Conservation (phyloP, 2,329 filamentous ascomycete species). For the Aspergillus japonicus region DNA sequence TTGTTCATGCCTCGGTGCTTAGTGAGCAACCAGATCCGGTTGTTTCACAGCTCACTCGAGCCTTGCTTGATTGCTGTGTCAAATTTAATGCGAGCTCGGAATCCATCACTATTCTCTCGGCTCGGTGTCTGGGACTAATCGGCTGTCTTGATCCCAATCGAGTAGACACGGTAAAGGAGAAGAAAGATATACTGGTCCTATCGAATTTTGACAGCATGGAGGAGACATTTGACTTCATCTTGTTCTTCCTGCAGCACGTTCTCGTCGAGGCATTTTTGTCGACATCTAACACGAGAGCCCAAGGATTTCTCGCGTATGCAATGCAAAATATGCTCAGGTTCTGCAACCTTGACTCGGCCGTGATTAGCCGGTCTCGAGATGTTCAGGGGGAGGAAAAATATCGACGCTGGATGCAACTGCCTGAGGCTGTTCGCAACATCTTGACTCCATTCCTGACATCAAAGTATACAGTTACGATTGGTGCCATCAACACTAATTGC, state of each 20-base stretch:
- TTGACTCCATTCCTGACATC: slow-evolving; percentile 87
- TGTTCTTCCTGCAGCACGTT: slow-evolving; percentile 81
- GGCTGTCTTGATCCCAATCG: slow-evolving; percentile 90
- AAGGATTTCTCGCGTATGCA: slow-evolving; percentile 87
- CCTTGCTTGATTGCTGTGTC: slow-evolving; percentile 80
- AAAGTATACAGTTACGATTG: slow-evolving; percentile 70
- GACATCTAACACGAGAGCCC: slow-evolving; percentile 79
- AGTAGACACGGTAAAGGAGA: slow-evolving; percentile 74
- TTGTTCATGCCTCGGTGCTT: slow-evolving; percentile 74
- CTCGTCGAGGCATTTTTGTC: slow-evolving; percentile 90
- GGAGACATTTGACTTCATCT: slow-evolving; percentile 81
- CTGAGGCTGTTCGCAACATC: slow-evolving; percentile 73
- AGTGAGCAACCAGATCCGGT: slow-evolving; percentile 80
- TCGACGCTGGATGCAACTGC: slow-evolving; percentile 73
- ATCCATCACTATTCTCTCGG: slow-evolving; percentile 70
- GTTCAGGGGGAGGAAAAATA: slow-evolving; percentile 62
- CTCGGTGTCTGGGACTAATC: slow-evolving; percentile 80
- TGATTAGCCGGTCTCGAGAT: slow-evolving; percentile 52
- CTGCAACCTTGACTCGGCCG: slow-evolving; percentile 66
- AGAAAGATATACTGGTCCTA: slow-evolving; percentile 78
- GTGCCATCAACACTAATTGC: slow-evolving; percentile 53
- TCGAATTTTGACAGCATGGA: slow-evolving; percentile 78
- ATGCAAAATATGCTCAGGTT: slow-evolving; percentile 88
- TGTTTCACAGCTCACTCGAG: slow-evolving; percentile 68
- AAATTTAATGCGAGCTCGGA: slow-evolving; percentile 70